phyloP scores from a whole-genome alignment of 192 early-diverging fungal genomes.

The Dimargaris xerosporica region DNA sequence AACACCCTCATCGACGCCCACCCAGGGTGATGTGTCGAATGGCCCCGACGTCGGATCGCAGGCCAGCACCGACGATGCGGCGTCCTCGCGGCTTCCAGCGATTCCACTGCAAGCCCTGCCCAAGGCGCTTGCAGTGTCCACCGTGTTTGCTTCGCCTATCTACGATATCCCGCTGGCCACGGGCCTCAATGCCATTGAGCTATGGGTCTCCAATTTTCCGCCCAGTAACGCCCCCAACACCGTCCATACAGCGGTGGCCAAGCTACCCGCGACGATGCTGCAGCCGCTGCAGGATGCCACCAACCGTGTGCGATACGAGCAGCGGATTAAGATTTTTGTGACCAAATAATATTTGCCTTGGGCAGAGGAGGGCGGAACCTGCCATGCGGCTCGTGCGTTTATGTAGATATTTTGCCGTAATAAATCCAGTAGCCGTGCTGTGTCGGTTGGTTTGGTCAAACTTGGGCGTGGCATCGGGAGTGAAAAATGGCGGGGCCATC shows the following conservation, averaged over 20 bases:
- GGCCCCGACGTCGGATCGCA: background rate
- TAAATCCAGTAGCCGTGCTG: too few species aligned
- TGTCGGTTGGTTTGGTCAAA: too few species aligned
- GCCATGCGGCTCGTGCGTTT: too few species aligned
- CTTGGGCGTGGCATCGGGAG: too few species aligned
- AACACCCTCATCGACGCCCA: background rate
- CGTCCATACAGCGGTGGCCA: conserved; percentile 3
- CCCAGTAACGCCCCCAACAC: background rate
- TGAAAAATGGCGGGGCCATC: too few species aligned
- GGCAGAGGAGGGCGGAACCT: too few species aligned
- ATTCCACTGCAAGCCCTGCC: conserved; percentile 3
- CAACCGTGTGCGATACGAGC: background rate
- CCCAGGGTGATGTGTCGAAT: background rate
- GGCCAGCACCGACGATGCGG: background rate
- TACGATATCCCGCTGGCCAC: background rate
- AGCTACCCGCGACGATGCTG: background rate
- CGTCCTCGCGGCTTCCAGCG: background rate
- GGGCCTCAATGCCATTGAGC: background rate
- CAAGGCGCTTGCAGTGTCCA: background rate
- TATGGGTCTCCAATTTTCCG: conserved; percentile 8
- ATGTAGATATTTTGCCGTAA: too few species aligned
- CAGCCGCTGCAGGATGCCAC: background rate
- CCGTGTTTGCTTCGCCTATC: background rate
- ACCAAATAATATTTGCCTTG: too few species aligned
- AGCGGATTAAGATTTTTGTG: background rate